These are phyloP conservation scores for Crucibulum laeve DNA, from an alignment of 768 basidiomycete genomes.

Conservation along the genomic window DNA sequence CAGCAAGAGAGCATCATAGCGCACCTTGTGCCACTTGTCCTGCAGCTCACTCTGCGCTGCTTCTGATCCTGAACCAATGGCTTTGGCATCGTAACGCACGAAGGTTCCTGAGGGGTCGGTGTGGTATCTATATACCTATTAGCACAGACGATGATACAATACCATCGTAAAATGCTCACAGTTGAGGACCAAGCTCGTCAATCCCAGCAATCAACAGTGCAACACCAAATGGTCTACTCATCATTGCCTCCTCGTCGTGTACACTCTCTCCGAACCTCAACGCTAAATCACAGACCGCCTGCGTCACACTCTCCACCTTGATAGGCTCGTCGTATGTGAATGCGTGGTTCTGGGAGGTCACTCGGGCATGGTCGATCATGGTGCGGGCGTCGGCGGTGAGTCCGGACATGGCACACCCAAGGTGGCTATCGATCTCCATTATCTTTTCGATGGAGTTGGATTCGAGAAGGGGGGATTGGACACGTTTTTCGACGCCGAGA, in stretches of 20 bases:
- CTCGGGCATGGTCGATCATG: slow-evolving; percentile 99
- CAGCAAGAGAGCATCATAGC: slow-evolving; percentile 8
- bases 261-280: slow-evolving; percentile 98
- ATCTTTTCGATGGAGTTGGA: slow-evolving; percentile 97
- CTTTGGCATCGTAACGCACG: slow-evolving; percentile 95
- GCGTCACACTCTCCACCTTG: slow-evolving; percentile 96
- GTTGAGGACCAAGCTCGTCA: slow-evolving; percentile 92
- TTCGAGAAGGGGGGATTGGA: slow-evolving; percentile 94
- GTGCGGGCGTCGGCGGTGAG: slow-evolving; percentile 97
- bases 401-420: slow-evolving; percentile 97
- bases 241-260: slow-evolving; percentile 97
- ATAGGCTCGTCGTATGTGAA: slow-evolving; percentile 98
- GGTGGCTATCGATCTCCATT: slow-evolving; percentile 97
- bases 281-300: slow-evolving; percentile 97
- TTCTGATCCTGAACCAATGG: slow-evolving; percentile 97
- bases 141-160: slow-evolving; percentile 3
- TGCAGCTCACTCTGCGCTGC: slow-evolving; percentile 96
- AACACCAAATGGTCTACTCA: slow-evolving; percentile 99
- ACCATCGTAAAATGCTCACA: slow-evolving; percentile 51
- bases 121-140: slow-evolving; percentile 63
- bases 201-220: slow-evolving; percentile 96
- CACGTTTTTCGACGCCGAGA: slow-evolving; percentile 97
- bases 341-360: slow-evolving; percentile 91
- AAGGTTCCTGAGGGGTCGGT: slow-evolving; percentile 99
- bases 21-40: slow-evolving; percentile 93